A percentile compares a stretch with the other conserved stretches of the same genome.
These are phyloP conservation scores for Alternaria gaisen DNA, from an alignment of 2,329 filamentous ascomycete genomes.

Conservation along the genomic window DNA sequence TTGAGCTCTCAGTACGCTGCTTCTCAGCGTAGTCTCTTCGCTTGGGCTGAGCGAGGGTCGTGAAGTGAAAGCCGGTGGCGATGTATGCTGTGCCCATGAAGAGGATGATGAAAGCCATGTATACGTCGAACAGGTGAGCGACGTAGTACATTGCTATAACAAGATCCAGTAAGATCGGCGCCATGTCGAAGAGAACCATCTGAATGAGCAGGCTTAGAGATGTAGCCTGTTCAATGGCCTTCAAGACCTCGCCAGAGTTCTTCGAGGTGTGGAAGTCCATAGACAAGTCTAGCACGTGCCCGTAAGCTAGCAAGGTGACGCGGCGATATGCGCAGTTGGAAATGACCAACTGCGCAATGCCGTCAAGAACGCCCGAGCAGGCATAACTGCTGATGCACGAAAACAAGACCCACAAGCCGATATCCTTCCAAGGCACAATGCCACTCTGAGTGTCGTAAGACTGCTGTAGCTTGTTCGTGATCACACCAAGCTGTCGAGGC, in stretches of 20 bases:
- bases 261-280: conserved; percentile 76
- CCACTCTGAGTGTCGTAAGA: conserved; percentile 48
- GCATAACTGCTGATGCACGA: conserved; percentile 61
- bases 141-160: conserved; percentile 68
- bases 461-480: conserved; percentile 72
- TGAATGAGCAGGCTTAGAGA: conserved; percentile 68
- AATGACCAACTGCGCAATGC: conserved; percentile 63
- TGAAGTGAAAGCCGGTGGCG: conserved; percentile 59
- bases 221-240: conserved; percentile 69
- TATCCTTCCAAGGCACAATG: conserved; percentile 61
- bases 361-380: conserved; percentile 61
- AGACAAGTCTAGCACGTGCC: conserved; percentile 73
- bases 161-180: conserved; percentile 70
- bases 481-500: conserved; percentile 81
- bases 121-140: conserved; percentile 69
- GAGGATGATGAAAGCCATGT: conserved; percentile 52
- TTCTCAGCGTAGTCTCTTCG: conserved; percentile 55
- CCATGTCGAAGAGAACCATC: conserved; percentile 66
- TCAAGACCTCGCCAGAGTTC: conserved; percentile 70
- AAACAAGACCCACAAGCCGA: conserved; percentile 60
- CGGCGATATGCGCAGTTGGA: conserved; percentile 66
- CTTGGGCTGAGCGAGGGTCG: conserved; percentile 52
- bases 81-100: conserved; percentile 58
- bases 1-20: conserved; percentile 60
- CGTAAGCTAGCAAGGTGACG: conserved; percentile 69